A percentile compares a stretch with the other conserved stretches of the same genome.
These are phyloP conservation scores for Myrica gale DNA, from an alignment of 306 rosid genomes.

Conservation along the genomic window DNA sequence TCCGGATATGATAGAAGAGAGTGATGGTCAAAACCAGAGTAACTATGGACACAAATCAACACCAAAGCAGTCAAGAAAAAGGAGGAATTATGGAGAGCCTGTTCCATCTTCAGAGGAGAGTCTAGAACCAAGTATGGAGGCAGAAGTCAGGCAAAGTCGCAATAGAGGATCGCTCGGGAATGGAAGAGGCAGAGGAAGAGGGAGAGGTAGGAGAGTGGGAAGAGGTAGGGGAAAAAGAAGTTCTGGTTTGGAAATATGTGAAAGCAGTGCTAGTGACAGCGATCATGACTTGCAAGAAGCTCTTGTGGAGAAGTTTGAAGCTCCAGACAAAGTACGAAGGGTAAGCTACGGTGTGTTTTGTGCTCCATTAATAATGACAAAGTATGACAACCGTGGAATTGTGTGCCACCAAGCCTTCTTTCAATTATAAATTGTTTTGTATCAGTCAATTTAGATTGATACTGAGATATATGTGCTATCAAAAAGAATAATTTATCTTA, in stretches of 20 bases:
- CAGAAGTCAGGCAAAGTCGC: constrained; percentile 32
- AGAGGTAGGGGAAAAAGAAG: constrained; percentile 49
- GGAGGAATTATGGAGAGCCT: constrained; percentile 38
- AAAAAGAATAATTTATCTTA: not conserved
- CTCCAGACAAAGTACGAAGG: constrained; percentile 50
- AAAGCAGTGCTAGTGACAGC: constrained; percentile 39
- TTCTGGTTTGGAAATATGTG: constrained; percentile 32
- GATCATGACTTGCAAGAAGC: constrained; percentile 39
- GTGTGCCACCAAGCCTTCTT: not conserved
- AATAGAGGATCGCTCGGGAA: constrained; percentile 33
- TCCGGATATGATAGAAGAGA: constrained; percentile 35
- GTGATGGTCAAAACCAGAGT: constrained; percentile 27
- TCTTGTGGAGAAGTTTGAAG: constrained; percentile 28
- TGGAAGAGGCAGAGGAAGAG: constrained; percentile 40
- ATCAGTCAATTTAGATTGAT: not conserved
- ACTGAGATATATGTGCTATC: not conserved
- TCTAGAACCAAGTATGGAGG: constrained; percentile 25
- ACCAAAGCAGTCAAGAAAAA: constrained; percentile 50
- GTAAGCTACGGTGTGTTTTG: constrained; percentile 42
- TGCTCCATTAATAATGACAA: constrained; percentile 8
- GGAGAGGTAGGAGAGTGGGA: constrained; percentile 36
- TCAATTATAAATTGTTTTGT: not conserved
- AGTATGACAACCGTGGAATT: constrained; percentile 1
- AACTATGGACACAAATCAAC: constrained; percentile 32
- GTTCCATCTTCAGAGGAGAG: constrained; percentile 32